Conservation (phyloP, 2,329 filamentous ascomycete species). For the Beauveria pseudobassiana region DNA sequence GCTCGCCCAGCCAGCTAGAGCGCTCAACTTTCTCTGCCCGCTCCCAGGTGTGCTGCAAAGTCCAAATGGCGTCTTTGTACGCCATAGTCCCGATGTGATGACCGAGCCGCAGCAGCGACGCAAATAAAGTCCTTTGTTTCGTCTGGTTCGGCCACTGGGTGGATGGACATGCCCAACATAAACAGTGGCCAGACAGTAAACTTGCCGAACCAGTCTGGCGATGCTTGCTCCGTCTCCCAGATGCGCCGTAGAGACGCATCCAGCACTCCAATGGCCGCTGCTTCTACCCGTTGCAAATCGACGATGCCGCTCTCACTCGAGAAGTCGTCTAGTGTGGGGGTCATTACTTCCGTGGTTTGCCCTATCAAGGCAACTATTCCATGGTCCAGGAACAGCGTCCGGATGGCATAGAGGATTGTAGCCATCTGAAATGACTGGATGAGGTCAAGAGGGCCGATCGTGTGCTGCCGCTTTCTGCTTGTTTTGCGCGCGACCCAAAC, state of each 20-base stretch:
- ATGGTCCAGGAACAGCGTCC: slow-evolving; percentile 12
- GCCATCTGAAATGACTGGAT: slow-evolving; percentile 5
- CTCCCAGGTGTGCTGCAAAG: slow-evolving; percentile 4
- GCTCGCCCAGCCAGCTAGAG: not conserved
- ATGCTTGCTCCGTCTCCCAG: slow-evolving; percentile 2
- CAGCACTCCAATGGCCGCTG: not conserved
- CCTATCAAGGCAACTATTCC: not conserved
- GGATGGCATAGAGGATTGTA: slow-evolving; percentile 9
- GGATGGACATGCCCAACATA: slow-evolving; percentile 7
- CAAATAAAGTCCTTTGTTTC: slow-evolving; percentile 1
- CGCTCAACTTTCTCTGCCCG: not conserved
- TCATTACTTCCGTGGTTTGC: too few relatives aligned
- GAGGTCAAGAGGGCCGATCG: slow-evolving; percentile 1
- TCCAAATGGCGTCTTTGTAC: slow-evolving; percentile 6
- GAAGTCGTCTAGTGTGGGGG: too few relatives aligned
- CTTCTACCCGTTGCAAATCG: not conserved
- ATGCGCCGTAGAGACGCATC: not conserved
- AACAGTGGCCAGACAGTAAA: slow-evolving; percentile 11
- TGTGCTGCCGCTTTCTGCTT: not conserved
- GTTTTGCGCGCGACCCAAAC: not conserved
- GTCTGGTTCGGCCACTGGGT: not conserved
- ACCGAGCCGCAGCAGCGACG: slow-evolving; percentile 2
- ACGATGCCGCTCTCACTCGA: not conserved
- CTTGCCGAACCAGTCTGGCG: slow-evolving; percentile 10
- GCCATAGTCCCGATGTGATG: slow-evolving; percentile 6